Conservation (phyloP, 2,329 filamentous ascomycete species). For the Monilinia aucupariae region DNA sequence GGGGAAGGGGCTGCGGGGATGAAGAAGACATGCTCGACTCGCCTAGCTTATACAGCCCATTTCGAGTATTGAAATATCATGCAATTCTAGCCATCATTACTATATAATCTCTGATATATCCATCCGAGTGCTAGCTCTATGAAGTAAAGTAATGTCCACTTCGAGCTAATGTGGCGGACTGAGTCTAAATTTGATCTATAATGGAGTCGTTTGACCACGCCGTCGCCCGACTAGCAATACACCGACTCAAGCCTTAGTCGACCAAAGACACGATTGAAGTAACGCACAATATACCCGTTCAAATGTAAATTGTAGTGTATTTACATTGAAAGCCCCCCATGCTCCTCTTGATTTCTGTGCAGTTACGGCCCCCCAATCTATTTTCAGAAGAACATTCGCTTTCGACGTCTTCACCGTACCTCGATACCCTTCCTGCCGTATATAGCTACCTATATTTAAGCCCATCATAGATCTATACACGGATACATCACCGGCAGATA, state of each 20-base stretch:
- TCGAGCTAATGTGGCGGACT: neutral
- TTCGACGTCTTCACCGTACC: neutral
- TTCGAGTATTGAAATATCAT: neutral
- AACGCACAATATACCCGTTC: neutral
- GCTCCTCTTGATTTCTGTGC: neutral
- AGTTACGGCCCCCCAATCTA: neutral
- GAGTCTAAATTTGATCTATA: neutral
- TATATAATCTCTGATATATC: neutral
- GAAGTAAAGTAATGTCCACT: neutral
- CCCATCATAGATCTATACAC: neutral
- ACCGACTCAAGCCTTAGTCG: no score
- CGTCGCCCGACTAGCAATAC: neutral
- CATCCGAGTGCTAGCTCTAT: neutral
- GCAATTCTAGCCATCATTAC: neutral
- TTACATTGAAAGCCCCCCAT: neutral
- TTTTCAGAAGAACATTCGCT: neutral
- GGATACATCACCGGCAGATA: neutral
- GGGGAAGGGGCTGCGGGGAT: neutral
- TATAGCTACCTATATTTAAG: neutral
- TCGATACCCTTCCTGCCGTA: neutral
- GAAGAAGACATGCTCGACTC: neutral
- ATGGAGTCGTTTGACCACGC: neutral
- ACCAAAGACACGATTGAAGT: no score
- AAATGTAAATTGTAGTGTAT: neutral
- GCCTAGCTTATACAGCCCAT: neutral